Evolutionary conservation across 2,329 filamentous ascomycete species (phyloP), one percentile per base, ranked within the genome.

Genomic region (Drechslerella dactyloides): DNA sequence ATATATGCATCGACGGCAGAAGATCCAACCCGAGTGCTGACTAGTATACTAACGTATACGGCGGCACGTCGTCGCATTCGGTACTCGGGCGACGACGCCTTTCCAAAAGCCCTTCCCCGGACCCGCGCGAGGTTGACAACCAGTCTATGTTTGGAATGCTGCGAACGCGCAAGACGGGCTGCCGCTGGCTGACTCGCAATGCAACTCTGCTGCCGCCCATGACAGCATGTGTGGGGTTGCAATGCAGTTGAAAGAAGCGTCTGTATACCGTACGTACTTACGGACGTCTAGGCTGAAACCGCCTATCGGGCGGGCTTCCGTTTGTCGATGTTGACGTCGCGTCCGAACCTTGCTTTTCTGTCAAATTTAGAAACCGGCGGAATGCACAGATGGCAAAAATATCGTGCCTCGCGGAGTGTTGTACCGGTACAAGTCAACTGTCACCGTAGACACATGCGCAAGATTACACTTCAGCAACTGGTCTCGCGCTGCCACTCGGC

Each of bases 91-190:
- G 46, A 23, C 46, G 46, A 60, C 54, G 50, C 66, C 59, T 70
- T 64, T 30, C 66, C 58, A 17, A 70, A 70, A 70, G 59, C 66
- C 66, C 59, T 64, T 46, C 19, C 23, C 10, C 3, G 27, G 27
- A 33, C 4, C 8, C 27, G 27, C 27, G 4, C 27, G 8, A 8
- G 27, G 3, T 33, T 3, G 8, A 33, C 3, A 8, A 4, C 3
- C 8, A 33, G 27, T 4, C 8, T 33, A 33, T 33, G 8, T 8
- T 33, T 4, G 27, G 8, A 54, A 5, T 15, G n/a, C 17, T n/a
- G n/a, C n/a, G n/a, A n/a, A n/a, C n/a, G n/a, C n/a, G n/a, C n/a
- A n/a, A n/a, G n/a, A n/a, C n/a, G n/a, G n/a, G n/a, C n/a, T n/a
- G 21, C 54, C 51, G 27, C 21, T 35, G 56, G 65, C 58, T 69